Evolutionary conservation across 495 filamentous ascomycete genomes (phyloP), one percentile per base, ranked within the genome.

Genomic region (Penicillium cinerascens): DNA sequence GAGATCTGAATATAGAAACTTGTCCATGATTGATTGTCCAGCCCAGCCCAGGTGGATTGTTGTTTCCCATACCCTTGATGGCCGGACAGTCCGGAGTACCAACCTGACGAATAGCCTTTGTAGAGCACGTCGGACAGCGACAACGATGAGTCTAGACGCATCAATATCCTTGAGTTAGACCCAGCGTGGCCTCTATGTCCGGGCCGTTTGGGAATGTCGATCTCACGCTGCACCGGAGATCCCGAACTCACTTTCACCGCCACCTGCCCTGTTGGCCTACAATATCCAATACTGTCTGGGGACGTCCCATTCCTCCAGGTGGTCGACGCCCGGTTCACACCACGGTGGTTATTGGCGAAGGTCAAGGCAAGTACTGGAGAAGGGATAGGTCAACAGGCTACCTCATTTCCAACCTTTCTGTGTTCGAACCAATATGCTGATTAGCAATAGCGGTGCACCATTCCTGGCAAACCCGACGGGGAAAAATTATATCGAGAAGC

Each of bases 361-460:
- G 67, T 6, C 67, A 69, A 59, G 64, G 67, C 4, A 55, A 50
- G 27, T 69, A 58, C n/a, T n/a, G n/a, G n/a, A n/a, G n/a, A n/a
- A n/a, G n/a, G n/a, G n/a, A n/a, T n/a, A n/a, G n/a, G n/a, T n/a
- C n/a, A n/a, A n/a, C n/a, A n/a, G n/a, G n/a, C n/a, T n/a, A 23
- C 37, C 13, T 37, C 27, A 9, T 21, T 20, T n/a, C 8, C 33
- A n/a, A 2, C 33, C 10, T 36, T 36, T 3, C 9, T 36, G 10
- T 36, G 2, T 11, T 36, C 10, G 33, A 36, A 3, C 22, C 9
- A 36, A 3, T 36, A n/a, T 36, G 15, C 38, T 21, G 18, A 21
- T 15, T 9, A 17, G 38, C 2, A 41, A 20, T 17, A 42, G 47
- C 17, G 22, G 38, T 15, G 16, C 23, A 1, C 47, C 8, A 8